Evolutionary conservation across 176 grass and related monocot genomes (phyloP).

Genomic region (maize (Zea mays)): DNA sequence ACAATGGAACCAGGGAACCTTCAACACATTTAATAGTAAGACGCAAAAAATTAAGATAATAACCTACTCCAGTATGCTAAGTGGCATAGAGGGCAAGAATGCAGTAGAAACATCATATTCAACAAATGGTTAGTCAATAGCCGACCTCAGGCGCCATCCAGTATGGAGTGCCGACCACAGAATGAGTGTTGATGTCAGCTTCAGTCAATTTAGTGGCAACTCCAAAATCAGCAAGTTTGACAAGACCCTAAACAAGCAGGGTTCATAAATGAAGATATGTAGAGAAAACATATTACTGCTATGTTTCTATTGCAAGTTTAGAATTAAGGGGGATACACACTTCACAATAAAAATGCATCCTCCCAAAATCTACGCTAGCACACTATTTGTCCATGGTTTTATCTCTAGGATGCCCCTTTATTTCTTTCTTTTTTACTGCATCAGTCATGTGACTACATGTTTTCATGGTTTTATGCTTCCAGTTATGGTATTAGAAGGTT

Average conservation of each 20-base stretch:
- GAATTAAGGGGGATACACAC: not conserved
- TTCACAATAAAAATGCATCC: constrained; percentile 8
- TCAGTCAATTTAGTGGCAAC: constrained; percentile 98
- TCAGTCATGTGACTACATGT: constrained; percentile 11
- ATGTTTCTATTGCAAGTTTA: constrained; percentile 2
- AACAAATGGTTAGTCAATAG: constrained; percentile 1
- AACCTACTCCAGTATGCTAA: constrained; percentile 18
- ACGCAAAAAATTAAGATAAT: not conserved
- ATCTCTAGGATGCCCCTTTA: not conserved
- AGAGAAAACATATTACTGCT: not conserved
- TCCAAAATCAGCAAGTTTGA: constrained; percentile 99
- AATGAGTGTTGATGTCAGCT: constrained; percentile 98
- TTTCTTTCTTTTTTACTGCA: not conserved
- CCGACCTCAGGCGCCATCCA: constrained; percentile 99
- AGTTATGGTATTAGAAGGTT: constrained; percentile 12
- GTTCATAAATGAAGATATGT: constrained; percentile 20
- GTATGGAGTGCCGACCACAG: constrained; percentile 97
- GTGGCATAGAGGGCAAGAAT: constrained; percentile 30
- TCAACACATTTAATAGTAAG: constrained; percentile 24
- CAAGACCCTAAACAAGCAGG: constrained; percentile 73
- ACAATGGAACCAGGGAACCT: constrained; percentile 29
- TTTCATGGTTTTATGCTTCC: constrained; percentile 26
- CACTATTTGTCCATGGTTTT: not conserved
- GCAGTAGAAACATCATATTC: constrained; percentile 1
- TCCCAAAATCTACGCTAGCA: constrained; percentile 16